phyloP scores from a whole-genome alignment of 208 protist genomes.

The Trichomonas gallinae region DNA sequence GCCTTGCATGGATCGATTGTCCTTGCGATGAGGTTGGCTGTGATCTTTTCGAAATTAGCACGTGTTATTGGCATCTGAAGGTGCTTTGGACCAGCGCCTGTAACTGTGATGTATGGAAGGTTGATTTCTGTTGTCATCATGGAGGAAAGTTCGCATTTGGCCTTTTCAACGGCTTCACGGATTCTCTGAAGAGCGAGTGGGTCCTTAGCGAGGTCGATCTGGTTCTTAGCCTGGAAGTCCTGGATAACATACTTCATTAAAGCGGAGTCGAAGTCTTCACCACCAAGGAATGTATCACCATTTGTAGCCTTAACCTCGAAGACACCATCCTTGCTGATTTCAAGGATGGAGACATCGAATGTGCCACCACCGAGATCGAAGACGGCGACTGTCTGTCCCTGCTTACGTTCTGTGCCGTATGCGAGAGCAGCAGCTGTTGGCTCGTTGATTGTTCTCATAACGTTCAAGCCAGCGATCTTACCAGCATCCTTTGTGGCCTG shows the following conservation, averaged over 20 bases:
- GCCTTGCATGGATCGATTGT: conserved; percentile 62
- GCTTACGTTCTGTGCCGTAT: conserved; percentile 52
- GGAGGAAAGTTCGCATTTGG: conserved; percentile 81
- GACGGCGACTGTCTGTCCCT: conserved; percentile 46
- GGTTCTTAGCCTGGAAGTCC: conserved; percentile 72
- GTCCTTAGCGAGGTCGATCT: conserved; percentile 75
- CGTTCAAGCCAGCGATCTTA: conserved; percentile 54
- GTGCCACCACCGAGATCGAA: conserved; percentile 74
- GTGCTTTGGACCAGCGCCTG: conserved; percentile 39
- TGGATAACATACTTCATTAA: conserved; percentile 64
- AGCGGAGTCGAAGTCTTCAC: conserved; percentile 89
- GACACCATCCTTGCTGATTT: conserved; percentile 67
- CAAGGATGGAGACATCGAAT: conserved; percentile 94
- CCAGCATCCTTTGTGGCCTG: conserved; percentile 71
- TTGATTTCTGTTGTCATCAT: conserved; percentile 44
- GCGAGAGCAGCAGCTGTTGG: conserved; percentile 57
- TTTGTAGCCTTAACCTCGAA: conserved; percentile 85
- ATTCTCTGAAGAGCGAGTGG: conserved; percentile 77
- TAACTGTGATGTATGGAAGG: conserved; percentile 45
- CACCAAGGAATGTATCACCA: conserved; percentile 93
- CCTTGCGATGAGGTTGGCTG: conserved; percentile 55
- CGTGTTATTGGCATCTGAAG: conserved; percentile 65
- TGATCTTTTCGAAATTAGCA: conserved; percentile 68
- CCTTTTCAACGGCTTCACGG: conserved; percentile 83
- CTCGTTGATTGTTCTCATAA: conserved; percentile 56